phyloP scores from a whole-genome alignment of 2,329 filamentous ascomycete species.

The Onygenales sp. region DNA sequence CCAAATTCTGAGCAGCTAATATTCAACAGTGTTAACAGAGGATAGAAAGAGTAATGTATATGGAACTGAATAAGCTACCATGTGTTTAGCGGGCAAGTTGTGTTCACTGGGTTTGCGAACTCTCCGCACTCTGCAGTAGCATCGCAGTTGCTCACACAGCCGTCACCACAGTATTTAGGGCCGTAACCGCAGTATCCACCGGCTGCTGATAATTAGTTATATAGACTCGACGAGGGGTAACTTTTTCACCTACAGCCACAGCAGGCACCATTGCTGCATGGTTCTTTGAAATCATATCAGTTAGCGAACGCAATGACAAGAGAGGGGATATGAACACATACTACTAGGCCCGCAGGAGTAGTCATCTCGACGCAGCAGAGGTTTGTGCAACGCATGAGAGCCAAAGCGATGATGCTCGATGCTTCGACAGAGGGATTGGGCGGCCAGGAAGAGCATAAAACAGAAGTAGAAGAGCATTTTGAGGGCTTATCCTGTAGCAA shows the following conservation, averaged over 20 bases:
- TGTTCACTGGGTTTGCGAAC: slow-evolving; percentile 12
- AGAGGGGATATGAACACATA: not conserved
- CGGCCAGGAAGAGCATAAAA: too few relatives aligned
- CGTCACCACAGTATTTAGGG: slow-evolving; percentile 13
- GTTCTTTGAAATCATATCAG: not conserved
- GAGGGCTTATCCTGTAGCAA: too few relatives aligned
- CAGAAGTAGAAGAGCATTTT: too few relatives aligned
- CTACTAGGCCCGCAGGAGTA: not conserved
- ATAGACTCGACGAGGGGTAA: not conserved
- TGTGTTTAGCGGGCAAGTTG: slow-evolving; percentile 19
- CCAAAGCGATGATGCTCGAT: too few relatives aligned
- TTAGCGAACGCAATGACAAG: not conserved
- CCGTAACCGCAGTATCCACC: slow-evolving; percentile 13
- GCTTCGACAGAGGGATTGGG: too few relatives aligned
- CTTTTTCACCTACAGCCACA: not conserved
- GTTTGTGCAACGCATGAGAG: not conserved
- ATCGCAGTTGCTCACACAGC: slow-evolving; percentile 25
- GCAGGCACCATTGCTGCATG: not conserved
- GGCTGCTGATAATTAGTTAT: not conserved
- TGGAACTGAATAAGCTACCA: slow-evolving; percentile 9
- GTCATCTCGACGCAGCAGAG: not conserved
- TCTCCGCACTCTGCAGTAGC: slow-evolving; percentile 29
- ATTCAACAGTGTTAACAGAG: not conserved
- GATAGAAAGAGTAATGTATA: slow-evolving; percentile 20
- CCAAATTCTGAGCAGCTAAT: slow-evolving; percentile 27